A percentile compares a stretch with the other conserved stretches of the same genome.
These are phyloP conservation scores for Saccharomyces hybrid DNA, from an alignment of 1,139 yeast genomes.

Conservation along the genomic window DNA sequence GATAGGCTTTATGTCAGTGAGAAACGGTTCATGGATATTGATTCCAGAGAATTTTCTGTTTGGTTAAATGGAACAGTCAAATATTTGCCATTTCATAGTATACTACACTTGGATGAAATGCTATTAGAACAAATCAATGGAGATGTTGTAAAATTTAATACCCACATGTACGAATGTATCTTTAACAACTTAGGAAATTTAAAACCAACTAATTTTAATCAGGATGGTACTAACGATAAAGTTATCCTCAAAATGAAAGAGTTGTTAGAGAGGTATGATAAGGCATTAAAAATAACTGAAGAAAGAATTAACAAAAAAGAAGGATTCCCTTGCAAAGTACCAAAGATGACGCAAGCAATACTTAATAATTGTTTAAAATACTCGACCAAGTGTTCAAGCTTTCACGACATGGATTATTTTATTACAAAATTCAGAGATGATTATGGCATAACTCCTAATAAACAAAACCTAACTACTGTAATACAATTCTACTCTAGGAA, in stretches of 20 bases:
- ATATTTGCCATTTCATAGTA: slow-evolving; percentile 31
- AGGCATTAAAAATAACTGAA: background rate
- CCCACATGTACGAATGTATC: slow-evolving; percentile 38
- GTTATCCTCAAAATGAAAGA: background rate
- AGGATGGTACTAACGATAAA: background rate
- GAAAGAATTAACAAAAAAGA: background rate
- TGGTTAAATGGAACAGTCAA: slow-evolving; percentile 43
- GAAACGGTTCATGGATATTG: slow-evolving; percentile 39
- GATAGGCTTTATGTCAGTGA: slow-evolving; percentile 35
- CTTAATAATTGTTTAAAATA: background rate
- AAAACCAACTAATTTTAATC: background rate
- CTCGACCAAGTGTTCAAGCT: slow-evolving; percentile 4
- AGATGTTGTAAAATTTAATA: slow-evolving; percentile 30
- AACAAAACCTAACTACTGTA: slow-evolving; percentile 54
- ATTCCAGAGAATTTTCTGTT: slow-evolving; percentile 34
- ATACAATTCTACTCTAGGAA: slow-evolving; percentile 58
- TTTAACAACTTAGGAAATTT: slow-evolving; percentile 23
- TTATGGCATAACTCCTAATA: slow-evolving; percentile 46
- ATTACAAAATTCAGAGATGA: slow-evolving; percentile 20
- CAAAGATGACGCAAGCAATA: background rate
- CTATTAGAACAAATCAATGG: slow-evolving; percentile 31
- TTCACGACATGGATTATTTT: slow-evolving; percentile 43
- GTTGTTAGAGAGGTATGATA: background rate
- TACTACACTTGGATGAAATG: slow-evolving; percentile 36
- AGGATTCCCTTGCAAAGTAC: background rate